Evolutionary conservation across 345 rosid genomes (phyloP), one percentile per base, ranked within the genome.

Genomic region (Orychophragmus violaceus): DNA sequence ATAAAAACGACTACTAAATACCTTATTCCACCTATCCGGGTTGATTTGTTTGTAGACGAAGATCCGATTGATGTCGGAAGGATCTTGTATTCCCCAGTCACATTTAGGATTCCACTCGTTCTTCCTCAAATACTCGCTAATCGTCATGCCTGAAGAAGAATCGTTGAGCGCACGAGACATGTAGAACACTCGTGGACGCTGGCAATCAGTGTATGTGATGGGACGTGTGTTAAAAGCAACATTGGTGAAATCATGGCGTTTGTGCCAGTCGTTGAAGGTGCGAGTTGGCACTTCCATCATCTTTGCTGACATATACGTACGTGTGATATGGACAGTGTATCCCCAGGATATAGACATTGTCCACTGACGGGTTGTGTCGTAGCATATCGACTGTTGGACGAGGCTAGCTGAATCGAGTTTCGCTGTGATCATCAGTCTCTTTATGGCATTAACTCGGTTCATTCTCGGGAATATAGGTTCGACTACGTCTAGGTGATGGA

Each of bases 321-420:
- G 82, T 12, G 71, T 56, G 28, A 91, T 70, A 56, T 87, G 89
- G 28, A 85, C 90, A 0, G 85, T 71, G 35, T 83, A 87, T 9
- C 98, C 95, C 98, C 98, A 89, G 0, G 95, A 82, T 8, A 89
- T 74, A 0, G 95, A 89, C 24, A 87, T 35, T 1, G 92, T 87
- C 98, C 98, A 87, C 27, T 70, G 75, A 14, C 79, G 71, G 37
- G 42, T 36, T 36, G 22, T 35, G 57, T 85, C 90, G 25, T 91
- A 85, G 76, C 95, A 89, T 0, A 87, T 74, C 17, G 96, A 80
- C 41, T 89, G 92, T 48, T 91, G 98, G 46, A 85, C 54, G 4
- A 89, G 71, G 2, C 72, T 83, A 0, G 96, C 87, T 1, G 95
- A 81, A 81, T 89, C 98, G 2, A 87, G 70, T 3, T 77, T 59